phyloP scores from a whole-genome alignment of 106 monocot genomes.

The Dendrobium catenatum region DNA sequence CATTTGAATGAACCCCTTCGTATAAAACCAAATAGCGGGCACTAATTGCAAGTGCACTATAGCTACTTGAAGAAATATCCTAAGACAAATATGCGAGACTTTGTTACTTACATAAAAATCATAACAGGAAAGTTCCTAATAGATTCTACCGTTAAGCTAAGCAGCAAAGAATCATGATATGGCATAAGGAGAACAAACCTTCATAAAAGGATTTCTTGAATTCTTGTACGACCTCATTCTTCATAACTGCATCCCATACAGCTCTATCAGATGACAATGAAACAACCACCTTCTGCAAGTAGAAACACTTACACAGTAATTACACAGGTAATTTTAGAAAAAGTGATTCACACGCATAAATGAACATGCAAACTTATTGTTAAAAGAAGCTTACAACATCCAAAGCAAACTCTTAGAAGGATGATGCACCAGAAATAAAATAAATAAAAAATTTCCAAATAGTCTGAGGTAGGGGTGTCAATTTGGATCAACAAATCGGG shows the following conservation, averaged over 20 bases:
- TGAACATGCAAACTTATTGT: neutral
- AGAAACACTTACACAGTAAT: conserved; percentile 2
- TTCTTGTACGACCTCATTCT: conserved; percentile 75
- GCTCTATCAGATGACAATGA: conserved; percentile 73
- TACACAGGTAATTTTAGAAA: neutral
- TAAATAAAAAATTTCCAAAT: neutral
- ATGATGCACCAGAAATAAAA: neutral
- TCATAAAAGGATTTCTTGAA: conserved; percentile 41
- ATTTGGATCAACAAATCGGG: too few relatives aligned
- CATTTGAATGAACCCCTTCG: neutral
- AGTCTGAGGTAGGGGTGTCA: neutral
- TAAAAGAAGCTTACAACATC: neutral
- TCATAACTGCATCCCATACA: conserved; percentile 94
- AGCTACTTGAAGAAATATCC: neutral
- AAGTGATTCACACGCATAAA: neutral
- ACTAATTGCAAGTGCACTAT: neutral
- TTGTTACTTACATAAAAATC: neutral
- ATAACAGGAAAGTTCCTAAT: neutral
- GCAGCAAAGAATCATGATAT: neutral
- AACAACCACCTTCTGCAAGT: conserved; percentile 57
- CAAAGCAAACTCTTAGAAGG: neutral
- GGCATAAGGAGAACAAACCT: conserved; percentile 28
- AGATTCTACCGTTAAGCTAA: neutral
- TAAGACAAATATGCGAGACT: neutral
- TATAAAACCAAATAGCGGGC: neutral